Evolutionary conservation across 768 basidiomycete genomes (phyloP).

Genomic region (Leccinum longicurvipes): DNA sequence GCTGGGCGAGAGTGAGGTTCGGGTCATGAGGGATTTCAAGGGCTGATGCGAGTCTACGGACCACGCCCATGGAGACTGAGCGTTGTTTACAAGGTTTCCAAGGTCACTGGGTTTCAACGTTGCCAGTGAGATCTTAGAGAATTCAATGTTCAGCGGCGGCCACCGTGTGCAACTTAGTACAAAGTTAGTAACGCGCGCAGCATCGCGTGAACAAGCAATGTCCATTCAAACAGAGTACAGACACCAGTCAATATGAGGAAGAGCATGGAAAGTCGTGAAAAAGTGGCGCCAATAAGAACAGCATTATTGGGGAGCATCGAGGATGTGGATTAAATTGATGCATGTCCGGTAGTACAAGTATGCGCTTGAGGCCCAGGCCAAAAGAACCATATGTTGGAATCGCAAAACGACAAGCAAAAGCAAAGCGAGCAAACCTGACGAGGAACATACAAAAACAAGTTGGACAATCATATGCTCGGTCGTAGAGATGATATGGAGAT

Average conservation of each 20-base stretch:
- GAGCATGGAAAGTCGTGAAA: conserved; percentile 4
- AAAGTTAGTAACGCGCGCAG: background rate
- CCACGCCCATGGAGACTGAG: conserved; percentile 20
- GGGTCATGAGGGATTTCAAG: conserved; percentile 55
- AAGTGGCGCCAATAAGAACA: conserved; percentile 5
- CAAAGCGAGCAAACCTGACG: conserved; percentile 29
- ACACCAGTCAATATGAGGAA: background rate
- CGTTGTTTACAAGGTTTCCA: conserved; percentile 1
- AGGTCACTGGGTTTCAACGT: background rate
- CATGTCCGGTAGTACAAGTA: conserved; percentile 32
- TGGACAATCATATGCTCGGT: conserved; percentile 23
- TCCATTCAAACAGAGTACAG: background rate
- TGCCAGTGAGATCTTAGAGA: too few species aligned
- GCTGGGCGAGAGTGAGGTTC: conserved; percentile 49
- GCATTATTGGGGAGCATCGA: conserved; percentile 3
- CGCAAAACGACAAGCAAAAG: conserved; percentile 28
- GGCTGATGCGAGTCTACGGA: conserved; percentile 23
- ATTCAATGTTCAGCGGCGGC: background rate
- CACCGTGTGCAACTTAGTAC: background rate
- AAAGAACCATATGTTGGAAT: conserved; percentile 21
- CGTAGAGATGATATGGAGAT: conserved; percentile 28
- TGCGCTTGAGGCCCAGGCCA: conserved; percentile 27
- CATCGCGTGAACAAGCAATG: background rate
- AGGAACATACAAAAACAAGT: conserved; percentile 19
- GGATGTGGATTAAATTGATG: conserved; percentile 30